A percentile compares a stretch with the other conserved stretches of the same genome.
Evolutionary conservation across 1,139 yeast genomes (phyloP).

Genomic region (Cylindricascospora bacillispora): DNA sequence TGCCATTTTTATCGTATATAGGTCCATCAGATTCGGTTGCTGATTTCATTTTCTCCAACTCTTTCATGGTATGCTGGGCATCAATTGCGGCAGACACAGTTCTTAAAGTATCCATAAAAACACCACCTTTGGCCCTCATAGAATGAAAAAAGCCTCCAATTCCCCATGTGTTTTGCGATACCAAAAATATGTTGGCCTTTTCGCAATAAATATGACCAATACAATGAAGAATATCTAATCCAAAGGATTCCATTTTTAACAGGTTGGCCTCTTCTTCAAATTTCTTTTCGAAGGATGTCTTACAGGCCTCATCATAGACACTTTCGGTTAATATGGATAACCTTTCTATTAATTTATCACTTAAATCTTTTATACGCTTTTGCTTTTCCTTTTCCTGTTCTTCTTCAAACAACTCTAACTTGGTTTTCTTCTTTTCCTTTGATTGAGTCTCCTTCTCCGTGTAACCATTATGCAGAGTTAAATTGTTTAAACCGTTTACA

Average conservation of each 20-base stretch:
- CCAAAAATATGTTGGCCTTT: slow-evolving; percentile 46
- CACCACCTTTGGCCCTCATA: slow-evolving; percentile 75
- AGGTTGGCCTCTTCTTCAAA: slow-evolving; percentile 75
- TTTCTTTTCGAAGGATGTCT: slow-evolving; percentile 55
- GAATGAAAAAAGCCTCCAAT: slow-evolving; percentile 76
- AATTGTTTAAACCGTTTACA: neutral
- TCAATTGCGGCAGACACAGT: slow-evolving; percentile 81
- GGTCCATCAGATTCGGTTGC: slow-evolving; percentile 32
- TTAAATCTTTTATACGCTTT: slow-evolving; percentile 55
- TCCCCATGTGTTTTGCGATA: slow-evolving; percentile 65
- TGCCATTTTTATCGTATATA: slow-evolving; percentile 34
- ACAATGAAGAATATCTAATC: slow-evolving; percentile 77
- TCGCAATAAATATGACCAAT: slow-evolving; percentile 67
- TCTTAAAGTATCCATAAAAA: slow-evolving; percentile 72
- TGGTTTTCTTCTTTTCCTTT: slow-evolving; percentile 32
- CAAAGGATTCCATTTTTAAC: slow-evolving; percentile 88
- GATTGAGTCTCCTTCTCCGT: slow-evolving; percentile 1
- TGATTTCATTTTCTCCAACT: slow-evolving; percentile 58
- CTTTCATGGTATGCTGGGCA: slow-evolving; percentile 81
- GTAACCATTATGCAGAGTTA: slow-evolving; percentile 2
- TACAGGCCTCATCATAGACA: slow-evolving; percentile 56
- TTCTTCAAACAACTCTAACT: slow-evolving; percentile 63
- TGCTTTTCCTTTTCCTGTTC: slow-evolving; percentile 60
- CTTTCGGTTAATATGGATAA: slow-evolving; percentile 77
- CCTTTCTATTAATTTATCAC: slow-evolving; percentile 50